These are phyloP conservation scores for Stephanodiscus triporus DNA, from an alignment of 108 stramenopile genomes.

Conservation along the genomic window DNA sequence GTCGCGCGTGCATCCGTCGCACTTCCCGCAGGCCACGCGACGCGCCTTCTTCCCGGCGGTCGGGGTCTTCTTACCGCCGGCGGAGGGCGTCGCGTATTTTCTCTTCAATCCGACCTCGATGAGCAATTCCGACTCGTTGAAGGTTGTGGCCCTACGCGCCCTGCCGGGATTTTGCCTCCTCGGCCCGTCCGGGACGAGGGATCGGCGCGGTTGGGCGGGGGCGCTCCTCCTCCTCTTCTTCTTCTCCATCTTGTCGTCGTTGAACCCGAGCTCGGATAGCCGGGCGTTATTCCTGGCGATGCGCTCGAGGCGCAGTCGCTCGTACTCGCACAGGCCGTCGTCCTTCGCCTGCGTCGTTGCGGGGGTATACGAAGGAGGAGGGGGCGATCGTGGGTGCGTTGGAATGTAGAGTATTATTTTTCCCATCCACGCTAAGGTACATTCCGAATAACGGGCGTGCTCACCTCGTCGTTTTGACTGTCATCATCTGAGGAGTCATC, in stretches of 20 bases:
- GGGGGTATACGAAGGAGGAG: not conserved
- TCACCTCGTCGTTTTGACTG: no score
- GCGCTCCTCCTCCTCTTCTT: conserved; percentile 11
- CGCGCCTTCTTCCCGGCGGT: conserved; percentile 15
- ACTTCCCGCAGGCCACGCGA: conserved; percentile 38
- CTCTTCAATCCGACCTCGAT: not conserved
- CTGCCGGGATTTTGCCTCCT: conserved; percentile 31
- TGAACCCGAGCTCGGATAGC: conserved; percentile 30
- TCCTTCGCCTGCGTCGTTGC: not conserved
- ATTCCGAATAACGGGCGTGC: no score
- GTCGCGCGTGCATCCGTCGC: conserved; percentile 28
- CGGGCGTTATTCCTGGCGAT: conserved; percentile 47
- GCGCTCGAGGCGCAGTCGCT: conserved; percentile 38
- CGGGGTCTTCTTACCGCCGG: conserved; percentile 15
- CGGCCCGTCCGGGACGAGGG: conserved; percentile 11
- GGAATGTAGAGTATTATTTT: no score
- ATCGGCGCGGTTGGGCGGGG: conserved; percentile 12
- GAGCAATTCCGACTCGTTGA: not conserved
- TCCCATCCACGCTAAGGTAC: no score
- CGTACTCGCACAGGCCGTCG: conserved; percentile 37
- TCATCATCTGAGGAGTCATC: not conserved
- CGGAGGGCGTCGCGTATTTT: conserved; percentile 1
- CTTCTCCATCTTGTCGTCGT: not conserved
- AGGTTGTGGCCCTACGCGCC: conserved; percentile 11
- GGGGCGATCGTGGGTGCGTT: conserved; percentile 9